Conservation (phyloP, 2,329 filamentous ascomycete species). For the Cladophialophora yegresii region DNA sequence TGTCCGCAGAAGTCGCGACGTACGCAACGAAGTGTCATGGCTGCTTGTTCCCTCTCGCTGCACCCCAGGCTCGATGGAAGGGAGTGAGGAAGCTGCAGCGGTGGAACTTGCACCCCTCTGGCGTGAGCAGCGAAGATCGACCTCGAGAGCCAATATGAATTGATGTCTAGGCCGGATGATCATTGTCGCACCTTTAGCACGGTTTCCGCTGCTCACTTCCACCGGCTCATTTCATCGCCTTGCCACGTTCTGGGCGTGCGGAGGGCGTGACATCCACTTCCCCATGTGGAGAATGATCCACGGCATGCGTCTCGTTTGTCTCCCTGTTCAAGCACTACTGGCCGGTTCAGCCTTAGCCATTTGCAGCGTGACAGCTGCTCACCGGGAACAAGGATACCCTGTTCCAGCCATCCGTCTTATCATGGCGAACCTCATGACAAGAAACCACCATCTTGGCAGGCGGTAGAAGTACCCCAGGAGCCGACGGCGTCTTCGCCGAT, state of each 20-base stretch:
- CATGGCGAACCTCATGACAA: conserved; percentile 2
- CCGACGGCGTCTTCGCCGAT: conserved; percentile 8
- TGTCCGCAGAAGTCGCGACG: not conserved
- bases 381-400: not conserved
- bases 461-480: not conserved
- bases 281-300: conserved; percentile 3
- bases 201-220: not conserved
- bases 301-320: not conserved
- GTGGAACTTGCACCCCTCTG: not conserved
- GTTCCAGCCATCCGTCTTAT: not conserved
- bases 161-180: not conserved
- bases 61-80: not conserved
- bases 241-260: conserved; percentile 11
- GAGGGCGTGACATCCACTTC: conserved; percentile 7
- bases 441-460: not conserved
- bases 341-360: not conserved
- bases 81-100: not conserved
- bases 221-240: not conserved
- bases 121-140: not conserved
- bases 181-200: not conserved
- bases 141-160: not conserved
- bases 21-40: not conserved
- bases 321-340: not conserved
- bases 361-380: not conserved
- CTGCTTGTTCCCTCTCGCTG: not conserved